Conservation (phyloP, 2,329 filamentous ascomycete species). For the Pleurostoma richardsiae region DNA sequence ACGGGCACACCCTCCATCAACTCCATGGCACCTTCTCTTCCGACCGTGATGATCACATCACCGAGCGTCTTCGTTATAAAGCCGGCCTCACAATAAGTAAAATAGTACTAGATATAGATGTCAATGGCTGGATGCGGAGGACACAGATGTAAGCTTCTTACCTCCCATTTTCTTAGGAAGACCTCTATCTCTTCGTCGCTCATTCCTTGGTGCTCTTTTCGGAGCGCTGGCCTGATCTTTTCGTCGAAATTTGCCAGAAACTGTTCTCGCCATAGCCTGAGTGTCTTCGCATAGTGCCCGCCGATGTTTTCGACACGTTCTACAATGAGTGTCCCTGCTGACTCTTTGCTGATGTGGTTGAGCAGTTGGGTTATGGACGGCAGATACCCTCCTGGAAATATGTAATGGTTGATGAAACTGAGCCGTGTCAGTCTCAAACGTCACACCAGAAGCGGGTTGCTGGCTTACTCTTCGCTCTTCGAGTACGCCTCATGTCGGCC, state of each 20-base stretch:
- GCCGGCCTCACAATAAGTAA: constrained; percentile 69
- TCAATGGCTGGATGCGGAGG: constrained; percentile 21
- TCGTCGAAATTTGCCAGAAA: constrained; percentile 60
- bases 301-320: constrained; percentile 69
- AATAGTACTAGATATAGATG: constrained; percentile 54
- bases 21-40: constrained; percentile 58
- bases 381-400: constrained; percentile 73
- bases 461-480: constrained; percentile 54
- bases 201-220: constrained; percentile 53
- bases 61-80: constrained; percentile 68
- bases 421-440: constrained; percentile 2
- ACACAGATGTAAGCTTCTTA: constrained; percentile 24
- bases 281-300: constrained; percentile 65
- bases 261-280: constrained; percentile 62
- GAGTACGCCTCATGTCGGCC: constrained; percentile 61
- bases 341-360: constrained; percentile 55
- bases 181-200: constrained; percentile 58
- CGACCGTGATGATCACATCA: constrained; percentile 68
- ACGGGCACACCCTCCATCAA: constrained; percentile 67
- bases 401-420: constrained; percentile 70
- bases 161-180: constrained; percentile 68
- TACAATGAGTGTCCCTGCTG: constrained; percentile 57
- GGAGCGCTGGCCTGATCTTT: constrained; percentile 55
- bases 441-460: too few relatives aligned
- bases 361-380: constrained; percentile 53